phyloP scores from a whole-genome alignment of 2,329 filamentous ascomycete genomes.

The Keithomyces neogunnii region DNA sequence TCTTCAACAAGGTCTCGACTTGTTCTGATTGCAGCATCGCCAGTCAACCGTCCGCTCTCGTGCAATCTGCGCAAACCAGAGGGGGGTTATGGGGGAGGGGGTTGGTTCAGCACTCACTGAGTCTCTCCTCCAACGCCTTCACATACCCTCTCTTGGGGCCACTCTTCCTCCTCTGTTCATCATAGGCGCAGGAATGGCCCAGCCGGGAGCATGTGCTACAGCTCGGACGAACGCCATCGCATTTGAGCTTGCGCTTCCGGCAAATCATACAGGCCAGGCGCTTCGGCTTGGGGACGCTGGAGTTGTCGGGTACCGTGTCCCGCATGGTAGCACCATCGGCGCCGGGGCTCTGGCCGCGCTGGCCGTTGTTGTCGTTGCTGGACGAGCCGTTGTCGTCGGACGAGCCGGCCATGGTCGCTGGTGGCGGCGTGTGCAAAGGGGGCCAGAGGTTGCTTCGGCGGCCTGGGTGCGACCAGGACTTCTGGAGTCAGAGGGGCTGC shows the following conservation, averaged over 20 bases:
- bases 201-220: constrained; percentile 85
- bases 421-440: not conserved
- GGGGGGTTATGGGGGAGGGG: not conserved
- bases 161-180: constrained; percentile 89
- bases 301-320: constrained; percentile 39
- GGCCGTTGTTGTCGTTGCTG: constrained; percentile 23
- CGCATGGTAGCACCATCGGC: constrained; percentile 27
- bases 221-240: constrained; percentile 75
- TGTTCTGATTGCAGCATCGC: constrained; percentile 52
- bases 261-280: constrained; percentile 92
- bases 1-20: constrained; percentile 85
- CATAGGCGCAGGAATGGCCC: constrained; percentile 80
- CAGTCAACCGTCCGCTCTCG: constrained; percentile 5
- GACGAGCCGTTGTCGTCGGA: constrained; percentile 27
- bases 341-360: constrained; percentile 19
- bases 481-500: not conserved
- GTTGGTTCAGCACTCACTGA: constrained; percentile 53
- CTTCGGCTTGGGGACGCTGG: constrained; percentile 69
- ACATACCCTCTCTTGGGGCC: constrained; percentile 92
- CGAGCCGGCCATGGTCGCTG: constrained; percentile 24
- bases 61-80: not conserved
- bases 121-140: constrained; percentile 82
- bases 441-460: not conserved
- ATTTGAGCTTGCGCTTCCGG: constrained; percentile 83
- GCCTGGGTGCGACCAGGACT: not conserved